Evolutionary conservation across 495 filamentous ascomycete species (phyloP).

Genomic region (Penicillium arizonense): DNA sequence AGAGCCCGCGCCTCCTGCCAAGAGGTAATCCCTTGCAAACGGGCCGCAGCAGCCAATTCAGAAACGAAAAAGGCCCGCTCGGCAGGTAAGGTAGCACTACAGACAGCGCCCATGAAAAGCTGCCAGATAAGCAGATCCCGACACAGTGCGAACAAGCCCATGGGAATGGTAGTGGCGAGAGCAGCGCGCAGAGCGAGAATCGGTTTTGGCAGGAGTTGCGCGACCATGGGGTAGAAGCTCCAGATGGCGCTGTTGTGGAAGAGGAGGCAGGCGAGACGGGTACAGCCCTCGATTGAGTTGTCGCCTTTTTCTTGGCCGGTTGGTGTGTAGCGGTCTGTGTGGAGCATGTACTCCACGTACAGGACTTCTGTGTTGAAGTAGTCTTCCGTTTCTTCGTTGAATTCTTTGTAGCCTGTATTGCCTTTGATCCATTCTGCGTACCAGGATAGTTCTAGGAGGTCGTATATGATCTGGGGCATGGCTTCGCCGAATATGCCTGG

Average conservation of each 20-base stretch:
- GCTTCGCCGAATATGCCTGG: slow-evolving; percentile 38
- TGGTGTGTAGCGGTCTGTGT: slow-evolving; percentile 53
- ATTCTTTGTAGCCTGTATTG: slow-evolving; percentile 28
- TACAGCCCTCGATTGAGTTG: slow-evolving; percentile 43
- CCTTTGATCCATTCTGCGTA: slow-evolving; percentile 45
- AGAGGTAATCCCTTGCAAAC: slow-evolving; percentile 29
- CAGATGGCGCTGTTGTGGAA: slow-evolving; percentile 49
- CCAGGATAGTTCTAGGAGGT: slow-evolving; percentile 40
- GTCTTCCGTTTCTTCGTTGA: slow-evolving; percentile 40
- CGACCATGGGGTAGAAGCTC: slow-evolving; percentile 45
- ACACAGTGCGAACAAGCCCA: slow-evolving; percentile 37
- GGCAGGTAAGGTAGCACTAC: slow-evolving; percentile 27
- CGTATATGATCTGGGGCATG: slow-evolving; percentile 35
- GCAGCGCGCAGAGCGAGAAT: slow-evolving; percentile 38
- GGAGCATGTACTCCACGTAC: slow-evolving; percentile 42
- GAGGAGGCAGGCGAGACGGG: slow-evolving; percentile 41
- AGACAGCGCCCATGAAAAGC: slow-evolving; percentile 39
- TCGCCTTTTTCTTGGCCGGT: slow-evolving; percentile 60
- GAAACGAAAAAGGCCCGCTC: slow-evolving; percentile 38
- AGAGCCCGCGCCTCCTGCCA: slow-evolving; percentile 40
- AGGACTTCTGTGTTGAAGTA: slow-evolving; percentile 50
- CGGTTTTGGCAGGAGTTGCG: slow-evolving; percentile 38
- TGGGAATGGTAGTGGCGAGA: slow-evolving; percentile 34
- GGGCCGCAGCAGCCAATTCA: slow-evolving; percentile 32
- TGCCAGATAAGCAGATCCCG: slow-evolving; percentile 42